Evolutionary conservation across 441 rosid species (phyloP).

Genomic region (Erysimum cheiri): DNA sequence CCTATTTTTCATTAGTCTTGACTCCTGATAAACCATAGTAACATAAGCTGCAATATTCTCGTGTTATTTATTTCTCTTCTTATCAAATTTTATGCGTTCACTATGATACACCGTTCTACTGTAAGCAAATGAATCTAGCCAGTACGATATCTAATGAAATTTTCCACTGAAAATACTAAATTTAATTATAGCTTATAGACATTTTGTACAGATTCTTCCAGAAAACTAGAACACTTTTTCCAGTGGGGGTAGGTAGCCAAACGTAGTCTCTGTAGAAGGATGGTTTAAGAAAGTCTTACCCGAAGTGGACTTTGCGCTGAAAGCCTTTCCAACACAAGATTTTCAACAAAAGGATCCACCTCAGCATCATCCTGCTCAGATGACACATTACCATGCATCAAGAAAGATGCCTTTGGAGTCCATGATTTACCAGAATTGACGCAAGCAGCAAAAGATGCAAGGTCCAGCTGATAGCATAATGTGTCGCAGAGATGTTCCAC

Average conservation of each 20-base stretch:
- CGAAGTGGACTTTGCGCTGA: slow-evolving; percentile 96
- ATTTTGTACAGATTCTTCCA: slow-evolving; percentile 17
- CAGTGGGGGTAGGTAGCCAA: slow-evolving; percentile 1
- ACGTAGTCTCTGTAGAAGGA: slow-evolving; percentile 20
- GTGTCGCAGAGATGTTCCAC: slow-evolving; percentile 89
- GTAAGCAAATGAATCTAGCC: slow-evolving; percentile 16
- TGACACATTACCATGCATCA: slow-evolving; percentile 66
- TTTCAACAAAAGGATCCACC: slow-evolving; percentile 87
- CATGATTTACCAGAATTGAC: slow-evolving; percentile 88
- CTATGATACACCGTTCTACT: slow-evolving; percentile 22
- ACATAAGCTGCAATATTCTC: slow-evolving; percentile 18
- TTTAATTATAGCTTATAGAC: slow-evolving; percentile 14
- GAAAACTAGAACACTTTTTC: slow-evolving; percentile 2
- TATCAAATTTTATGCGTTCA: neutral
- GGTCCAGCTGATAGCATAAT: slow-evolving; percentile 87
- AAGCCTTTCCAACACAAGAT: slow-evolving; percentile 94
- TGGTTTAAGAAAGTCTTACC: slow-evolving; percentile 54
- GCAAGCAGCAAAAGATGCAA: slow-evolving; percentile 88
- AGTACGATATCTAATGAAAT: slow-evolving; percentile 6
- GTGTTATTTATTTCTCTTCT: neutral
- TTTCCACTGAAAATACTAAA: neutral
- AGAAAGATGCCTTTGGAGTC: slow-evolving; percentile 73
- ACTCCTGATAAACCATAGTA: neutral
- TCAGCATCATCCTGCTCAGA: slow-evolving; percentile 57
- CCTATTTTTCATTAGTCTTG: slow-evolving; percentile 1